Conservation (phyloP, 2,329 filamentous ascomycete species). For the Chaetomium globosum region DNA sequence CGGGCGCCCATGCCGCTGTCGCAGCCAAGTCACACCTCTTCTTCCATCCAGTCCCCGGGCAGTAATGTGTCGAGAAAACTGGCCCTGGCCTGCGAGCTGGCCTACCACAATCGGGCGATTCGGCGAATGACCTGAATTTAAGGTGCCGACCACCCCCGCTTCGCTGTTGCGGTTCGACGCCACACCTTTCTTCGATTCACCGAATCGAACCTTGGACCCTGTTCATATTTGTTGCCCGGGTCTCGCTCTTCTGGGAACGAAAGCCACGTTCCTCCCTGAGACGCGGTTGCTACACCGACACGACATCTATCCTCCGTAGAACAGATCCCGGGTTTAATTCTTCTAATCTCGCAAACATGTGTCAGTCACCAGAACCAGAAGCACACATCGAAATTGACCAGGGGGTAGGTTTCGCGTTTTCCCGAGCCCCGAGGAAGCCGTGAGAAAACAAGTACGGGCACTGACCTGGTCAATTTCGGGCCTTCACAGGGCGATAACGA, state of each 20-base stretch:
- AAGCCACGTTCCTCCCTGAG: neutral
- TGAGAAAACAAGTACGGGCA: neutral
- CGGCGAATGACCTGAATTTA: neutral
- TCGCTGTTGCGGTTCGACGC: neutral
- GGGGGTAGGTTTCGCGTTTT: neutral
- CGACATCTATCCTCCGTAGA: neutral
- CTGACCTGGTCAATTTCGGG: neutral
- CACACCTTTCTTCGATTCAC: neutral
- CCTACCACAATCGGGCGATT: neutral
- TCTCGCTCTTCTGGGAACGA: neutral
- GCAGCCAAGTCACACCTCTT: neutral
- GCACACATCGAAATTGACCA: conserved; percentile 11
- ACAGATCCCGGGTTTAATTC: neutral
- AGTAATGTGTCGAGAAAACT: conserved; percentile 1
- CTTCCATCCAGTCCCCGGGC: neutral
- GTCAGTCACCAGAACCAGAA: conserved; percentile 1
- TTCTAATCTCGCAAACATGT: neutral
- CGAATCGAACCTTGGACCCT: neutral
- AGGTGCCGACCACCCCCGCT: neutral
- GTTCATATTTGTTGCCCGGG: neutral
- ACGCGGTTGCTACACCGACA: neutral
- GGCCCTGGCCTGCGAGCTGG: neutral
- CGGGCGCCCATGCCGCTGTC: neutral
- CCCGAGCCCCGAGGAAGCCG: neutral
- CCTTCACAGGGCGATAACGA: neutral